Evolutionary conservation across 257 asterid species (phyloP).

Genomic region (Thymus mandschuricus): DNA sequence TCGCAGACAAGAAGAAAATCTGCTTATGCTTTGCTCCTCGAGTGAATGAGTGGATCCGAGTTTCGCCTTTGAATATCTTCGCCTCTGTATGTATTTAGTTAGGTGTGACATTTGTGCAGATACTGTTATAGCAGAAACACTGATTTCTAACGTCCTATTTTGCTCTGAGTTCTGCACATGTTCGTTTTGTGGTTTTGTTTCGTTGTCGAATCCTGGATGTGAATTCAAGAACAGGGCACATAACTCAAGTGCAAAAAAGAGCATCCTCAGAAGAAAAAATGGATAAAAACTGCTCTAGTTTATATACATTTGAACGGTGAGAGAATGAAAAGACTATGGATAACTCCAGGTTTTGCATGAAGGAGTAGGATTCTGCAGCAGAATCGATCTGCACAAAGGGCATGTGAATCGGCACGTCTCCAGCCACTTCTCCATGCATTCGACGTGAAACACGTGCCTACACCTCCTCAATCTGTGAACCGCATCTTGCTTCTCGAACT

Average conservation of each 20-base stretch:
- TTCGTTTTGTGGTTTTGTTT: not conserved
- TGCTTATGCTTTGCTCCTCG: constrained; percentile 14
- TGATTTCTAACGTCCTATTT: not conserved
- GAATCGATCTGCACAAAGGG: constrained; percentile 64
- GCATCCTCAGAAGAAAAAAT: not conserved
- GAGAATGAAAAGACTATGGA: not conserved
- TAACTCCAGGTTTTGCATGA: constrained; percentile 35
- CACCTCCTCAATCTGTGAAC: constrained; percentile 59
- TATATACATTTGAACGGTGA: not conserved
- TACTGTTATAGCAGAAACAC: not conserved
- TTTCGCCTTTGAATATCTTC: constrained; percentile 17
- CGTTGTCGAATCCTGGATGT: not conserved
- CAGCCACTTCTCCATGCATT: constrained; percentile 65
- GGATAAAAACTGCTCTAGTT: not conserved
- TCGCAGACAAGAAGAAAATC: constrained; percentile 13
- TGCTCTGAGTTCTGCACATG: not conserved
- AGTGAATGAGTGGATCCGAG: constrained; percentile 21
- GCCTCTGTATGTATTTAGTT: constrained; percentile 9
- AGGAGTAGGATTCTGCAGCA: constrained; percentile 33
- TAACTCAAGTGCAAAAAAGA: not conserved
- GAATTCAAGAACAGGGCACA: not conserved
- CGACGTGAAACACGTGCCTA: constrained; percentile 59
- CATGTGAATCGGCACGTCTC: constrained; percentile 61
- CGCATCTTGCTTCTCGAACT: constrained; percentile 47
- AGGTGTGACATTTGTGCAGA: constrained; percentile 26